A percentile compares a stretch with the other conserved stretches of the same genome.
These are phyloP conservation scores for Thymus quinquecostatus DNA, from an alignment of 257 asterid genomes.

Conservation along the genomic window DNA sequence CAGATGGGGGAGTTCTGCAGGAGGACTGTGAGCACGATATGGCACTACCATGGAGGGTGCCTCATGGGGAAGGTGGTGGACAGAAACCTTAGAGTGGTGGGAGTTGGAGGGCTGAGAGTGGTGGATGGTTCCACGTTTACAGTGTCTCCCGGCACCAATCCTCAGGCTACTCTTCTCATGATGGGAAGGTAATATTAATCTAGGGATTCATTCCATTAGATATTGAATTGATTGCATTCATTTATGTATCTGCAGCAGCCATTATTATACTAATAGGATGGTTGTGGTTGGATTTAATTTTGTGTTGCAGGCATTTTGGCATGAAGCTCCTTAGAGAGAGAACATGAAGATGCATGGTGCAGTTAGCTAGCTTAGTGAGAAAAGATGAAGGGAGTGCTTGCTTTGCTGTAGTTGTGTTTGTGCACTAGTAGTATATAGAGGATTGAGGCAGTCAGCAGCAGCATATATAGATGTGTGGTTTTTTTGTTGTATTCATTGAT, in stretches of 20 bases:
- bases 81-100: conserved; percentile 53
- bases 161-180: conserved; percentile 93
- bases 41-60: conserved; percentile 99
- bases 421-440: no score
- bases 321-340: conserved; percentile 63
- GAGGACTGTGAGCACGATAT: conserved; percentile 77
- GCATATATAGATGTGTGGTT: no score
- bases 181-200: conserved; percentile 50
- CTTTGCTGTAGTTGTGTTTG: no score
- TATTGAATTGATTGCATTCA: background rate
- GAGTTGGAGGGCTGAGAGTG: conserved; percentile 64
- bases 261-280: no score
- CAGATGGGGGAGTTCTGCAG: conserved; percentile 74
- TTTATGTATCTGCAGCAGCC: no score
- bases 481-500: no score
- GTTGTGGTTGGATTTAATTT: background rate
- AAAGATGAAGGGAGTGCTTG: no score
- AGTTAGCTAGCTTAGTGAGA: conserved; percentile 21
- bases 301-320: conserved; percentile 53
- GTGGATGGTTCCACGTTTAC: conserved; percentile 77
- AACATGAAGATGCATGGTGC: conserved; percentile 15
- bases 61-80: conserved; percentile 81
- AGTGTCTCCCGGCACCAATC: conserved; percentile 90
- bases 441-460: no score
- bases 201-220: no score